These are phyloP conservation scores for Diddensiella caesifluorescens DNA, from an alignment of 805 yeast genomes.

Conservation along the genomic window DNA sequence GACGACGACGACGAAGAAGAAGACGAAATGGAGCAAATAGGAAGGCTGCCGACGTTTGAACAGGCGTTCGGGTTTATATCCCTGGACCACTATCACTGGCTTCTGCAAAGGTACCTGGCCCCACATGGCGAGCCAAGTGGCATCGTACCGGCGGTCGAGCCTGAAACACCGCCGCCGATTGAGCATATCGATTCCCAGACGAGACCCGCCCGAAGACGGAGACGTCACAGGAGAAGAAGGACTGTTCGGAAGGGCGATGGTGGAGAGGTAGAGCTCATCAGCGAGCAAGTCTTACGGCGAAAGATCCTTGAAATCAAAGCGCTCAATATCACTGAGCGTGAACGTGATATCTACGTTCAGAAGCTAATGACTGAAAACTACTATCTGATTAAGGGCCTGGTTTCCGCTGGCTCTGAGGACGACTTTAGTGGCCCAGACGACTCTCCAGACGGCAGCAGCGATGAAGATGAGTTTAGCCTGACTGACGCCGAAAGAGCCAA, in stretches of 20 bases:
- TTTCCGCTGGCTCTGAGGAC: constrained; percentile 10
- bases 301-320: constrained; percentile 29
- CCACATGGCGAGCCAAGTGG: constrained; percentile 51
- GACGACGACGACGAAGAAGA: constrained; percentile 35
- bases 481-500: constrained; percentile 50
- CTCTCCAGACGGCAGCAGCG: constrained; percentile 12
- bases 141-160: constrained; percentile 44
- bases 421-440: constrained; percentile 18
- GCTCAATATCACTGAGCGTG: constrained; percentile 30
- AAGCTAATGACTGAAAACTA: constrained; percentile 34
- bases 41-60: constrained; percentile 18
- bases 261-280: not conserved
- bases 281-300: constrained; percentile 23
- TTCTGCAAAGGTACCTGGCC: constrained; percentile 21
- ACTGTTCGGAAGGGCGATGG: not conserved
- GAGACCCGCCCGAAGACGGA: constrained; percentile 13
- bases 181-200: constrained; percentile 49
- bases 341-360: constrained; percentile 33
- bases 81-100: constrained; percentile 23
- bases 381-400: constrained; percentile 20
- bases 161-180: constrained; percentile 44
- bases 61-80: constrained; percentile 17
- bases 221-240: constrained; percentile 2
- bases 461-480: constrained; percentile 19
- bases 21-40: constrained; percentile 25